These are phyloP conservation scores for Lagenidium sp. DNA, from an alignment of 352 stramenopile genomes.

Conservation along the genomic window DNA sequence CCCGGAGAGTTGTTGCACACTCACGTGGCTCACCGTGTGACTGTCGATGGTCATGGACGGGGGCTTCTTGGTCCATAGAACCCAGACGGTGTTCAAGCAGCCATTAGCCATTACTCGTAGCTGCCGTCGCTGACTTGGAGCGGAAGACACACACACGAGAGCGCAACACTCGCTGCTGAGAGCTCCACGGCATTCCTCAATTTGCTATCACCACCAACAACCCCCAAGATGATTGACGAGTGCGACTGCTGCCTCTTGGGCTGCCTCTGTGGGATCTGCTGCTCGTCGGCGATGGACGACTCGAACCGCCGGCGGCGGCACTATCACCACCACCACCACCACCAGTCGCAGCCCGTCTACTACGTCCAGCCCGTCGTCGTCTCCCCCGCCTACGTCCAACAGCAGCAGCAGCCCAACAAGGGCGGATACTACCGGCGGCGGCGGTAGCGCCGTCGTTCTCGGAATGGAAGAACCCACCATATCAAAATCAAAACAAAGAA, in stretches of 20 bases:
- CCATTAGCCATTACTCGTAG: too few relatives aligned
- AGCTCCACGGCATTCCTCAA: slow-evolving; percentile 6
- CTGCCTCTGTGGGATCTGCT: slow-evolving; percentile 3
- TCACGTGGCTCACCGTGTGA: too few relatives aligned
- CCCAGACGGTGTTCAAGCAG: too few relatives aligned
- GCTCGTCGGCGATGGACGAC: background rate
- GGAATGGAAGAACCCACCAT: too few relatives aligned
- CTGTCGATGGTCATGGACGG: too few relatives aligned
- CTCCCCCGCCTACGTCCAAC: slow-evolving; percentile 1
- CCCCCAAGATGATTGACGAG: slow-evolving; percentile 2
- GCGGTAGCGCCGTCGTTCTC: too few relatives aligned
- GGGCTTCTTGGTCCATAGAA: too few relatives aligned
- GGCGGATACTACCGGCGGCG: background rate
- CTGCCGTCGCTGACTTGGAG: too few relatives aligned
- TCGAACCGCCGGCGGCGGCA: background rate
- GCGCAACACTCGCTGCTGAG: too few relatives aligned
- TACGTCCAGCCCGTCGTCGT: slow-evolving; percentile 4
- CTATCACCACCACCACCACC: background rate
- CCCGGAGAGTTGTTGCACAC: too few relatives aligned
- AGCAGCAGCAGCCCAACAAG: background rate
- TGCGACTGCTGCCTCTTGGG: slow-evolving; percentile 5
- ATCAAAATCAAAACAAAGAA: too few relatives aligned
- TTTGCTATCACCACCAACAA: slow-evolving; percentile 2
- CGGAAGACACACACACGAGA: too few relatives aligned
- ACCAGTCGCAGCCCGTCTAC: background rate